phyloP scores from a whole-genome alignment of 352 stramenopile genomes.

The Globisporangium splendens region DNA sequence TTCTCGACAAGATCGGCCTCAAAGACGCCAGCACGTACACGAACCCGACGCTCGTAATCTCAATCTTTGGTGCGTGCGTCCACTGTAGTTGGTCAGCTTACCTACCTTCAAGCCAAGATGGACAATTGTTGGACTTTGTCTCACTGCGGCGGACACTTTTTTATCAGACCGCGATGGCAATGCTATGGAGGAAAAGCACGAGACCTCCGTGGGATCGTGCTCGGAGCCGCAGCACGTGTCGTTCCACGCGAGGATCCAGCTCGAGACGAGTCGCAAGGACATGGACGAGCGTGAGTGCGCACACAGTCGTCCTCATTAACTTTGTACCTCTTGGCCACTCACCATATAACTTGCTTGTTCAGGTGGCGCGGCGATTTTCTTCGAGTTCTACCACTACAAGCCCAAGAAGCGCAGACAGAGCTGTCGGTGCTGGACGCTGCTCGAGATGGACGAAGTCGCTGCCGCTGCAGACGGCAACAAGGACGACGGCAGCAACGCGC shows the following conservation, averaged over 20 bases:
- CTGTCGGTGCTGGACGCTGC: conserved; percentile 65
- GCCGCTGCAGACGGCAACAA: neutral
- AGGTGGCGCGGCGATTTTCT: conserved; percentile 60
- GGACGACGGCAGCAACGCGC: conserved; percentile 11
- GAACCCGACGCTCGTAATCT: conserved; percentile 63
- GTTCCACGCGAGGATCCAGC: conserved; percentile 42
- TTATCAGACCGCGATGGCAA: conserved; percentile 39
- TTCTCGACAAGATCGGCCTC: conserved; percentile 51
- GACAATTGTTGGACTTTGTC: neutral
- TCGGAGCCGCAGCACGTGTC: conserved; percentile 41
- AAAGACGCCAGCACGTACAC: conserved; percentile 63
- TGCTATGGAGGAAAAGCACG: conserved; percentile 47
- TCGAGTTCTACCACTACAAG: conserved; percentile 79
- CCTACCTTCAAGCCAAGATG: neutral
- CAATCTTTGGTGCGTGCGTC: conserved; percentile 37
- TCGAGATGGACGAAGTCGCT: conserved; percentile 67
- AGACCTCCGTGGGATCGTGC: conserved; percentile 39
- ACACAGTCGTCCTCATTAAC: neutral
- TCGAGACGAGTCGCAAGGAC: conserved; percentile 41
- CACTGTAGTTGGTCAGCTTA: neutral
- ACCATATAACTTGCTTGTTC: neutral
- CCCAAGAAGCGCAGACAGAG: conserved; percentile 75
- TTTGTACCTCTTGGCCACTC: no score
- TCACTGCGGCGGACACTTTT: neutral
- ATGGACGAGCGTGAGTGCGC: conserved; percentile 50